phyloP scores from a whole-genome alignment of 2,329 filamentous ascomycete genomes.

The Xylariales sp. region DNA sequence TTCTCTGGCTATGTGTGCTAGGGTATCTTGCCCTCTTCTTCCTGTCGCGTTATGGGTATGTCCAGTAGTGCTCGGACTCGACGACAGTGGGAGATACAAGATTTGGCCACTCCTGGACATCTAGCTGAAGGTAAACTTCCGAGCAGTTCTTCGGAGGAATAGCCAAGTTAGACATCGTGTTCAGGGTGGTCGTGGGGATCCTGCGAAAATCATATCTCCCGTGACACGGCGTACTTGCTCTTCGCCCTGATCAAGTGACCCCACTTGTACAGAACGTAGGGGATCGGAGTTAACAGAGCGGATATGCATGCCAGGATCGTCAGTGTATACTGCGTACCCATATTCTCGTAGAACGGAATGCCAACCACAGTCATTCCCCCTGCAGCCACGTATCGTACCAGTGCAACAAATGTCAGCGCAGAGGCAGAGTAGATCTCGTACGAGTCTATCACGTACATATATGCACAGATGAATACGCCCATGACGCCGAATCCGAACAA shows the following conservation, averaged over 20 bases:
- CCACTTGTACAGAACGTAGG: slow-evolving; percentile 22
- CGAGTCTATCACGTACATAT: slow-evolving; percentile 33
- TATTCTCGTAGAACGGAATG: slow-evolving; percentile 28
- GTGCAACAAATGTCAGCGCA: slow-evolving; percentile 26
- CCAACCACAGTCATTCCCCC: slow-evolving; percentile 31
- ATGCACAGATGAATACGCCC: slow-evolving; percentile 30
- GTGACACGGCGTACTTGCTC: slow-evolving; percentile 12
- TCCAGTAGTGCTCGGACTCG: too few relatives aligned
- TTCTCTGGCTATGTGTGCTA: too few relatives aligned
- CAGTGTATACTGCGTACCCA: slow-evolving; percentile 28
- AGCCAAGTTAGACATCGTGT: too few relatives aligned
- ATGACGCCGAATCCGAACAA: slow-evolving; percentile 43
- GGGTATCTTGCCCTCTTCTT: too few relatives aligned
- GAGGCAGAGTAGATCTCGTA: slow-evolving; percentile 30
- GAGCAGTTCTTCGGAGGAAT: too few relatives aligned
- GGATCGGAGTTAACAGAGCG: slow-evolving; percentile 23
- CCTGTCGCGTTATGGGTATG: too few relatives aligned
- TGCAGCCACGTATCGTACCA: slow-evolving; percentile 26
- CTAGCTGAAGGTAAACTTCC: too few relatives aligned
- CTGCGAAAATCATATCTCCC: slow-evolving; percentile 10
- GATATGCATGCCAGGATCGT: slow-evolving; percentile 28
- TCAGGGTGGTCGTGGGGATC: too few relatives aligned
- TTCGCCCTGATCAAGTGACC: slow-evolving; percentile 9
- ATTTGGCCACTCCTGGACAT: too few relatives aligned
- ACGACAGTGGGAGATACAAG: too few relatives aligned